Conservation (phyloP, 495 filamentous ascomycete genomes). For the Trichocladium antarcticum region DNA sequence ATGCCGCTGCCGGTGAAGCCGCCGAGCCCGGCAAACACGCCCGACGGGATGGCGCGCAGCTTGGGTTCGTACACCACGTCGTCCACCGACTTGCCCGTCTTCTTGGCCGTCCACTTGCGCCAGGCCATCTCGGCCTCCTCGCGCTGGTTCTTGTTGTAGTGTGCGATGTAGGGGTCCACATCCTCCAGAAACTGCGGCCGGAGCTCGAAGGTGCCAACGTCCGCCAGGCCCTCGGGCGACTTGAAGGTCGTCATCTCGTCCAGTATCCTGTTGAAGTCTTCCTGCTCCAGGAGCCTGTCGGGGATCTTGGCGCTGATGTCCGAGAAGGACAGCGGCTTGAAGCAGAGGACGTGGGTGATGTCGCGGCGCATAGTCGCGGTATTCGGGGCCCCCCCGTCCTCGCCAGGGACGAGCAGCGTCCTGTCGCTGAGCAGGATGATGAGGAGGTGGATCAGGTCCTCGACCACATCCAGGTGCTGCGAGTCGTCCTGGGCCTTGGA, state of each 20-base stretch:
- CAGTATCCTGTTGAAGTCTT: slow-evolving; percentile 70
- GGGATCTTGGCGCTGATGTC: slow-evolving; percentile 71
- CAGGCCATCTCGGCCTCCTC: slow-evolving; percentile 90
- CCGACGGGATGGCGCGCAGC: slow-evolving; percentile 62
- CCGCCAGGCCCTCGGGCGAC: slow-evolving; percentile 78
- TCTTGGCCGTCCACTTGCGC: slow-evolving; percentile 74
- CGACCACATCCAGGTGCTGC: slow-evolving; percentile 82
- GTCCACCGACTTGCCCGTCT: slow-evolving; percentile 63
- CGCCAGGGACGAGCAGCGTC: slow-evolving; percentile 59
- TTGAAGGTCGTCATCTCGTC: slow-evolving; percentile 82
- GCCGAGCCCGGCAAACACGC: slow-evolving; percentile 62
- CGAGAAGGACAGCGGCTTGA: slow-evolving; percentile 88
- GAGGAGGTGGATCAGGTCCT: slow-evolving; percentile 90
- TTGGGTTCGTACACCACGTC: slow-evolving; percentile 94
- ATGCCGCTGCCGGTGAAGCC: slow-evolving; percentile 69
- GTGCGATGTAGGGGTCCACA: slow-evolving; percentile 86
- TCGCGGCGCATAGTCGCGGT: slow-evolving; percentile 69
- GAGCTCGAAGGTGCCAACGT: slow-evolving; percentile 87
- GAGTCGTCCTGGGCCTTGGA: slow-evolving; percentile 59
- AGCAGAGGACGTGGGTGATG: slow-evolving; percentile 87
- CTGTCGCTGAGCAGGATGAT: slow-evolving; percentile 86
- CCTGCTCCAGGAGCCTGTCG: slow-evolving; percentile 73
- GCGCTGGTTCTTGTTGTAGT: slow-evolving; percentile 93
- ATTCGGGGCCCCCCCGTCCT: slow-evolving; percentile 54
- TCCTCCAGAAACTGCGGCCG: slow-evolving; percentile 73